Percentiles rank a stretch among this genome's conserved stretches.
These are phyloP conservation scores for Rubus parviflorus DNA, from an alignment of 306 rosid genomes.

Conservation along the genomic window DNA sequence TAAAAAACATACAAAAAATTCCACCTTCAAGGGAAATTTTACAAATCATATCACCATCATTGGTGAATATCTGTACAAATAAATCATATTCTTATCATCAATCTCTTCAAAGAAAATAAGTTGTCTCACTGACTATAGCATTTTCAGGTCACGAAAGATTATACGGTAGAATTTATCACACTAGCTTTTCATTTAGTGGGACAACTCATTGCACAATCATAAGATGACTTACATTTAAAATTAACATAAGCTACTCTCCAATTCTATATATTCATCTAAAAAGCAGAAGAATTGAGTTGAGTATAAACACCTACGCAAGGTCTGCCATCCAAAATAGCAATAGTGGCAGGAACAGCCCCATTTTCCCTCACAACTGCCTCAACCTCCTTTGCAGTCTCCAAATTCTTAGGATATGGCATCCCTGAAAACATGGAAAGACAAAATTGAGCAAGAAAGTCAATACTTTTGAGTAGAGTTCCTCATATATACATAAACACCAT, in stretches of 20 bases:
- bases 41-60: neutral
- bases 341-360: slow-evolving; percentile 95
- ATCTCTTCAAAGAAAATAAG: neutral
- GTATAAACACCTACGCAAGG: slow-evolving; percentile 72
- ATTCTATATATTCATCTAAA: neutral
- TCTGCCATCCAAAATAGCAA: slow-evolving; percentile 85
- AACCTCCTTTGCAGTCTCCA: slow-evolving; percentile 81
- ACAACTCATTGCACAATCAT: neutral
- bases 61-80: neutral
- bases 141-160: neutral
- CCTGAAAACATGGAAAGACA: slow-evolving; percentile 50
- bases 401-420: slow-evolving; percentile 93
- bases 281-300: slow-evolving; percentile 17
- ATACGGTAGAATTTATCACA: neutral
- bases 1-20: too few species aligned
- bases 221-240: neutral
- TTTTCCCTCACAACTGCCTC: slow-evolving; percentile 69
- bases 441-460: neutral
- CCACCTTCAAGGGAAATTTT: neutral
- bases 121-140: neutral
- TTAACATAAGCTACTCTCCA: slow-evolving; percentile 1
- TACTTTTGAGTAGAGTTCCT: neutral
- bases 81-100: neutral
- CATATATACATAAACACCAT: neutral
- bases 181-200: neutral